phyloP scores from a whole-genome alignment of 768 basidiomycete genomes.

The Psilocybe sp. region DNA sequence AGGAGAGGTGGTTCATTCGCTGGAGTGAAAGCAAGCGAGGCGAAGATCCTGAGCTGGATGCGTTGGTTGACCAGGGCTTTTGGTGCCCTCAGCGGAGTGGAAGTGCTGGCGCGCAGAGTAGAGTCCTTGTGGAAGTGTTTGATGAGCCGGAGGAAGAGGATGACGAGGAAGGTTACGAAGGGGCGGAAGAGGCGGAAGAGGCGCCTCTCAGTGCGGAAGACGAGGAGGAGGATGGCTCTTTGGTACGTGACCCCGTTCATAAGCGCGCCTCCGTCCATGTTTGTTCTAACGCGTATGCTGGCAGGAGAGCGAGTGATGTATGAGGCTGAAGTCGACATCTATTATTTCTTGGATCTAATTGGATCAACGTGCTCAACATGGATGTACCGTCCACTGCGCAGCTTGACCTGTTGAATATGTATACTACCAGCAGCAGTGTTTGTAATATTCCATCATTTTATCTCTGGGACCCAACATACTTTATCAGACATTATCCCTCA shows the following conservation, averaged over 20 bases:
- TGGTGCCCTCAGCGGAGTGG: slow-evolving; percentile 10
- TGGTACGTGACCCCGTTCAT: background rate
- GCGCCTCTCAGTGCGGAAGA: slow-evolving; percentile 14
- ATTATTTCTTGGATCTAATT: too few relatives aligned
- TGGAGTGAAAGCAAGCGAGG: slow-evolving; percentile 32
- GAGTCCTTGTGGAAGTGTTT: slow-evolving; percentile 26
- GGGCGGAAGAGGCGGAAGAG: background rate
- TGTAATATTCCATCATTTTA: too few relatives aligned
- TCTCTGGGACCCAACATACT: too few relatives aligned
- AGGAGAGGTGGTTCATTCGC: slow-evolving; percentile 27
- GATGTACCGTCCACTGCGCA: too few relatives aligned
- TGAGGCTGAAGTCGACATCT: too few relatives aligned
- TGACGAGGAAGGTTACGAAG: slow-evolving; percentile 22
- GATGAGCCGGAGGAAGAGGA: slow-evolving; percentile 29
- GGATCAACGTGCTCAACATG: too few relatives aligned
- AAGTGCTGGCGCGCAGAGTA: slow-evolving; percentile 10
- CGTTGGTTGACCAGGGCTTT: slow-evolving; percentile 34
- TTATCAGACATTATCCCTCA: too few relatives aligned
- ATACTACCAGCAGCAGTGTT: too few relatives aligned
- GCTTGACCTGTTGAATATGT: too few relatives aligned
- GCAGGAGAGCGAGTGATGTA: too few relatives aligned
- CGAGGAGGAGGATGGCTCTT: slow-evolving; percentile 5
- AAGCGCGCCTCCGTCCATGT: too few relatives aligned
- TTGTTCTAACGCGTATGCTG: too few relatives aligned
- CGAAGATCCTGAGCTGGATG: slow-evolving; percentile 33